Conservation (phyloP, 1,139 yeast species). For the Hemisphaericaspora xylofermentans region DNA sequence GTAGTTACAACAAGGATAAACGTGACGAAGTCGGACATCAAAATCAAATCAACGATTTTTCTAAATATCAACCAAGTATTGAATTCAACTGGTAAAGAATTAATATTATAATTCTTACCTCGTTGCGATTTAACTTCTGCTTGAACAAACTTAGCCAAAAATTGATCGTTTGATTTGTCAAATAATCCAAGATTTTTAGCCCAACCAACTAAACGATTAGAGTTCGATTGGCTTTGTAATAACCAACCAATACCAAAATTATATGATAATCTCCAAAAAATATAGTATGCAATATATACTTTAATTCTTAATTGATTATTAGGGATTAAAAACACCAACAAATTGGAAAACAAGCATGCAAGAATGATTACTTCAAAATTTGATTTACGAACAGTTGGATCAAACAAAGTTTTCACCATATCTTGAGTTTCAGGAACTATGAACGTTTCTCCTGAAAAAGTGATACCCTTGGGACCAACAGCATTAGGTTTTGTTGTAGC, state of each 20-base stretch:
- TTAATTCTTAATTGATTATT: constrained; percentile 36
- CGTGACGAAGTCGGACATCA: constrained; percentile 84
- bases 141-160: constrained; percentile 44
- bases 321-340: constrained; percentile 44
- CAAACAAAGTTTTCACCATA: constrained; percentile 80
- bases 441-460: constrained; percentile 52
- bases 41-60: constrained; percentile 75
- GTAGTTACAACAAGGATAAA: constrained; percentile 69
- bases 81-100: constrained; percentile 66
- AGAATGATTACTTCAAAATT: constrained; percentile 63
- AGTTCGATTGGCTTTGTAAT: constrained; percentile 65
- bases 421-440: constrained; percentile 80
- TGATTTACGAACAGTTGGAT: constrained; percentile 72
- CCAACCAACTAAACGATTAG: constrained; percentile 55
- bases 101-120: constrained; percentile 51
- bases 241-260: constrained; percentile 79
- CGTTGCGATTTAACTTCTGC: constrained; percentile 57
- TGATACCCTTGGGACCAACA: constrained; percentile 44
- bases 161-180: constrained; percentile 26
- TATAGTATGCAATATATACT: constrained; percentile 53
- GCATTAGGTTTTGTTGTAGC: neutral
- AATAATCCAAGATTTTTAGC: constrained; percentile 52
- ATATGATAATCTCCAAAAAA: constrained; percentile 77
- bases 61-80: constrained; percentile 84
- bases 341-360: constrained; percentile 49